Base-by-base conservation (phyloP, 805 yeast genomes). In the Starmerella stigmatis region DNA sequence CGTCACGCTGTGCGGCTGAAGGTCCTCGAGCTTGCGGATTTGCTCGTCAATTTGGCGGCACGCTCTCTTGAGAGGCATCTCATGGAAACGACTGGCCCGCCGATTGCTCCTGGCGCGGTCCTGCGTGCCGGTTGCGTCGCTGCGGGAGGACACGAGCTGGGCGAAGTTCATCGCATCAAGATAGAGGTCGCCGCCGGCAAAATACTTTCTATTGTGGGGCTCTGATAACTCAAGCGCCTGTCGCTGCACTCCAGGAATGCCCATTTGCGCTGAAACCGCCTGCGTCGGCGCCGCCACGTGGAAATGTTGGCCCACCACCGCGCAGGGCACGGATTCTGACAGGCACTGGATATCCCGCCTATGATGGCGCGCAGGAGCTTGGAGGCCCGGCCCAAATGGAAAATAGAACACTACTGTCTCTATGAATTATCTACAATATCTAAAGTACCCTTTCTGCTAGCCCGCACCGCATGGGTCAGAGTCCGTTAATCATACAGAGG, bases 151-250 rank as follows among this genome's bases (percentile, higher is more conserved):
- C 11, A 34, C 22, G 28, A 27, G 38, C 17, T 34, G 38, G 12
- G 44, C 28, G 17, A 13, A 36, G 26, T 43, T 43, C 39, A 43
- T 21, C 9, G 31, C 46, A 15, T 43, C 46, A 15, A 43, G 19
- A 22, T 27, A 43, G 15, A 43, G 17, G 27, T 43, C 46, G 6
- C 28, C 30, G n/a, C 33, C 46, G 10, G 15, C 33, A 25, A 33
- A 37, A 20, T 13, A 36, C 23, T 19, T 4, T 5, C 23, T 22
- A 9, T 15, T 22, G 20, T 30, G 35, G n/a, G 15, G 15, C 32
- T 33, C 25, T 5, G 19, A n/a, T 13, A 27, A 12, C 30, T 19
- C 33, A 5, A n/a, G 20, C 13, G 40, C 40, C 10, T 26, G 15
- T 11, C 23, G 30, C 17, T 17, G 22, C 2, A 34, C 26, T 4